These are phyloP conservation scores for Colletotrichum costaricense DNA, from an alignment of 2,329 filamentous ascomycete genomes.

Conservation along the genomic window DNA sequence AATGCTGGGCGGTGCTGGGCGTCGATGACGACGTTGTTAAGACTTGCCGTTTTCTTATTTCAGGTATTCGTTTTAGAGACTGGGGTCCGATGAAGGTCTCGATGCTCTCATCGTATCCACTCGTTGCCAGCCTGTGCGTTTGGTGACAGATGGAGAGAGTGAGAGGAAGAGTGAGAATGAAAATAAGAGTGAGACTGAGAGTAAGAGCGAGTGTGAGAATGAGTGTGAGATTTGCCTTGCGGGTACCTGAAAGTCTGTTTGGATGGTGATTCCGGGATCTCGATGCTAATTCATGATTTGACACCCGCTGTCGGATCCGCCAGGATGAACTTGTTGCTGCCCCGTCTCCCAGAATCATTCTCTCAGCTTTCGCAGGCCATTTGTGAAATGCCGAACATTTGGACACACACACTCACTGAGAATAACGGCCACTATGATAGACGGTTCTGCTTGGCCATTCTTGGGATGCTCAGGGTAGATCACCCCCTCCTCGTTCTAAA, in stretches of 20 bases:
- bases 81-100: background rate
- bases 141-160: background rate
- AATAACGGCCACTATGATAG: background rate
- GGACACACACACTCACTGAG: background rate
- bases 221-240: slow-evolving; percentile 13
- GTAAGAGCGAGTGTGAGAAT: background rate
- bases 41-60: slow-evolving; percentile 7
- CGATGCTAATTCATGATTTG: slow-evolving; percentile 11
- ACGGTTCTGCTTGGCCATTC: background rate
- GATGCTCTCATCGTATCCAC: background rate
- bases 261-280: slow-evolving; percentile 9
- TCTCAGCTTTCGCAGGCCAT: background rate
- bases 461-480: background rate
- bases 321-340: background rate
- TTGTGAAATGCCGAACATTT: background rate
- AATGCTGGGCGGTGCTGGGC: background rate
- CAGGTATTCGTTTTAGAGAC: background rate
- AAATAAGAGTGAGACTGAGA: background rate
- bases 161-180: background rate
- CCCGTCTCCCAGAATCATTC: background rate
- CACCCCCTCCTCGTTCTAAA: background rate
- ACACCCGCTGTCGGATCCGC: slow-evolving; percentile 3
- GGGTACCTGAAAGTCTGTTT: slow-evolving; percentile 33
- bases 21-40: slow-evolving; percentile 23
- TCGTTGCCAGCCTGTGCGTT: background rate